Evolutionary conservation across 2,329 filamentous ascomycete species (phyloP), one percentile per base, ranked within the genome.

Genomic region (Orbilia brochopaga): DNA sequence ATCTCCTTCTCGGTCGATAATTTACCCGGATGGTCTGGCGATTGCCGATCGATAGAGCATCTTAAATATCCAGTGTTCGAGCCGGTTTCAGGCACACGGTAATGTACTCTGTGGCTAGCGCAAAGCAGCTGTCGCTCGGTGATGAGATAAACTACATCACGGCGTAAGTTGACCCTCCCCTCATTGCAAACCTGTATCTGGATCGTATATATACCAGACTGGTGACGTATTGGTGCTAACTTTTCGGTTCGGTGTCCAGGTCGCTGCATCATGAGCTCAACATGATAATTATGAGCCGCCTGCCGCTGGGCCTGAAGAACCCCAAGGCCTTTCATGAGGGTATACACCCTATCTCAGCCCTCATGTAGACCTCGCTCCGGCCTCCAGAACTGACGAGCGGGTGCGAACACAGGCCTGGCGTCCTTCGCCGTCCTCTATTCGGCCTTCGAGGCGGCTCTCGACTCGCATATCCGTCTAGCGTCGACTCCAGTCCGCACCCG

Each of bases 221-320:
- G n/a, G n/a, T n/a, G n/a, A n/a, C n/a, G n/a, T n/a, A n/a, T n/a
- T n/a, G n/a, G n/a, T n/a, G 27, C 27, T 32, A 32, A 32, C 27
- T 30, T 17, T 40, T 24, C 8, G n/a, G 19, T 15, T 8, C n/a
- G n/a, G n/a, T 59, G 6, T 21, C 15, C 24, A 70, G 66, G 37
- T 64, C 66, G 23, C 57, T 70, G 42, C 66, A 70, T 46, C 66
- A 70, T 70, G 66, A 70, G 30, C 55, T 70, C 19, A 70, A 70
- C 42, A 70, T 70, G 66, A 70, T 70, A 19, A 70, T 70, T 60
- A 70, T 70, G 66, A 70, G 66, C 54, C 66, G 66, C 10, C 50
- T 70, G 66, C 59, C 59, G 48, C 50, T 70, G 32, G 66, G 66
- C n/a, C 59, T 70, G 59, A 70, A 70, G 59, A 64, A 70, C 24